A percentile compares a stretch with the other conserved stretches of the same genome.
Evolutionary conservation across 371 early-diverging fungal genomes (phyloP).

Genomic region (Funneliformis caledonium): DNA sequence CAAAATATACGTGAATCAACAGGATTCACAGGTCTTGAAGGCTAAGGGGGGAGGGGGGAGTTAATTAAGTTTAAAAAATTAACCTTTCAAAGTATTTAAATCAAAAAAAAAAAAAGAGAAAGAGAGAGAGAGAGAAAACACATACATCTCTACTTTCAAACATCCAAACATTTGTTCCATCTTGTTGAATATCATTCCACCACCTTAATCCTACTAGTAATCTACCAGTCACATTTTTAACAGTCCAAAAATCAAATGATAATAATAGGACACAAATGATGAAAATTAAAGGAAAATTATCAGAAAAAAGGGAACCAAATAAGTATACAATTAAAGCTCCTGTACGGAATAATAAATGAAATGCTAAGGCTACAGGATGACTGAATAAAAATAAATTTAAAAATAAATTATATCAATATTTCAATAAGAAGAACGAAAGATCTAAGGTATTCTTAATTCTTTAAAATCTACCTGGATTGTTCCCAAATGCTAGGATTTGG

Average conservation of each 20-base stretch:
- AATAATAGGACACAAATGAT: constrained; percentile 88
- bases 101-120: not conserved
- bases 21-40: constrained; percentile 74
- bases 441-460: not conserved
- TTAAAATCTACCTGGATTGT: constrained; percentile 30
- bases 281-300: constrained; percentile 89
- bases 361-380: constrained; percentile 91
- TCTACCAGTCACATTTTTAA: constrained; percentile 96
- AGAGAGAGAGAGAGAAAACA: constrained; percentile 25
- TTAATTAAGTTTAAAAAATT: not conserved
- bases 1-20: constrained; percentile 93
- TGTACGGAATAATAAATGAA: constrained; percentile 86
- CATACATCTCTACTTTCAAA: constrained; percentile 92
- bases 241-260: constrained; percentile 98
- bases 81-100: not conserved
- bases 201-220: constrained; percentile 94
- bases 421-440: not conserved
- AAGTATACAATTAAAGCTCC: constrained; percentile 83
- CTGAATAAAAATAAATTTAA: constrained; percentile 47
- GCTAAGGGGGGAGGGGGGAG: constrained; percentile 45
- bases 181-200: constrained; percentile 97
- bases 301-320: constrained; percentile 76
- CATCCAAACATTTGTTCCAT: constrained; percentile 92
- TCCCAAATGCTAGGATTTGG: constrained; percentile 29
- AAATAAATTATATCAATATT: not conserved